Evolutionary conservation across 345 rosid species (phyloP).

Genomic region (Pseudoturritis turrita): DNA sequence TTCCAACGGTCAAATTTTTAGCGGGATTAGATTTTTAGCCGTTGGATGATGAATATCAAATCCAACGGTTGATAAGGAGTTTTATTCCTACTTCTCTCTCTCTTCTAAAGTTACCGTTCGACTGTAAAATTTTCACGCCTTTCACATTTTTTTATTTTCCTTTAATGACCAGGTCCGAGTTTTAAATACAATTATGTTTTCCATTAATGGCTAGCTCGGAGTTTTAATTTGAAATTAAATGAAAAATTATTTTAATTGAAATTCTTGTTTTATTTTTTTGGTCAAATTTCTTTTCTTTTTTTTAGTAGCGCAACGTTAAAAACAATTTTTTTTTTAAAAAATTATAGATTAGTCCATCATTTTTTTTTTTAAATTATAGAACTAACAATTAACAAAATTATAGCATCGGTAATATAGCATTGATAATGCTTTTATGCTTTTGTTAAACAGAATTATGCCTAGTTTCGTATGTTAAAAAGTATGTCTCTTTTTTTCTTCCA

Average conservation of each 20-base stretch:
- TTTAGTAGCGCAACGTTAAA: background rate
- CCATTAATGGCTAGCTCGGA: background rate
- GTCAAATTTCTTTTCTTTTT: background rate
- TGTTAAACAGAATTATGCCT: background rate
- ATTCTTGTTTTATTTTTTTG: background rate
- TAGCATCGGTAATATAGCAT: background rate
- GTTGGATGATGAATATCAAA: slow-evolving; percentile 13
- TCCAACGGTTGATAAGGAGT: slow-evolving; percentile 14
- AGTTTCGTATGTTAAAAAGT: background rate
- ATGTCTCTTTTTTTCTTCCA: background rate
- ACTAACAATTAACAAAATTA: no score
- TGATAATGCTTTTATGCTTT: background rate
- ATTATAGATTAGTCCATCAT: background rate
- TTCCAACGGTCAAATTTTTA: slow-evolving; percentile 28
- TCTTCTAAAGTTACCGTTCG: background rate
- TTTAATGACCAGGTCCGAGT: background rate
- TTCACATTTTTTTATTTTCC: background rate
- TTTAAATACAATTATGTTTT: background rate
- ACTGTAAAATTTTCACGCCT: background rate
- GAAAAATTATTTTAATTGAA: background rate
- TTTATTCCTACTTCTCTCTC: background rate
- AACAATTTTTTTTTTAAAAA: no score
- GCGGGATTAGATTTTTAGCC: slow-evolving; percentile 13
- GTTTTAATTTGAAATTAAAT: background rate
- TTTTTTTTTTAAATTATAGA: no score